A percentile compares a stretch with the other conserved stretches of the same genome.
These are phyloP conservation scores for Talaromyces sp. DNA, from an alignment of 2,329 filamentous ascomycete species.

Conservation along the genomic window DNA sequence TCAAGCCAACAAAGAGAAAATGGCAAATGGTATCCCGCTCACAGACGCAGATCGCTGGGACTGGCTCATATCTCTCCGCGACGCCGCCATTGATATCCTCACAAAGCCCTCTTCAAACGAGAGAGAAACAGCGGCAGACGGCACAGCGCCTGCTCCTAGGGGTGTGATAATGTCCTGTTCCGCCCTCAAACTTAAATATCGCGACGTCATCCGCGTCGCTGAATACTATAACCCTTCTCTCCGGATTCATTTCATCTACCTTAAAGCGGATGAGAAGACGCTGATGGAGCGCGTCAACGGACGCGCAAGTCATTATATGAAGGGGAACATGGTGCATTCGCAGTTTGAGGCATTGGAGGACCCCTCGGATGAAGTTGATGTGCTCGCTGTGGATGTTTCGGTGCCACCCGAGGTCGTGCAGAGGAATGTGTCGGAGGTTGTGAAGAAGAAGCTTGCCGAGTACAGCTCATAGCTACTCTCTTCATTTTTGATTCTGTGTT, in stretches of 20 bases:
- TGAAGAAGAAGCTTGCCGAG: conserved; percentile 54
- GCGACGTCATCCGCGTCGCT: conserved; percentile 81
- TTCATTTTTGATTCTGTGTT: not conserved
- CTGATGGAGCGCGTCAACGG: conserved; percentile 70
- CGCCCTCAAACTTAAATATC: conserved; percentile 93
- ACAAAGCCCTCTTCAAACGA: not conserved
- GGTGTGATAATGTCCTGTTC: conserved; percentile 96
- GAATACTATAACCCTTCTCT: conserved; percentile 70
- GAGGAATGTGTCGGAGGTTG: conserved; percentile 55
- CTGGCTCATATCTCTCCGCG: conserved; percentile 78
- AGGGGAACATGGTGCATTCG: conserved; percentile 88
- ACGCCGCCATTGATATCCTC: conserved; percentile 56
- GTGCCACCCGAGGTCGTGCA: conserved; percentile 56
- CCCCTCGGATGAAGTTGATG: conserved; percentile 70
- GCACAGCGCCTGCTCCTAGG: conserved; percentile 46
- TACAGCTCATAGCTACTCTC: conserved; percentile 24
- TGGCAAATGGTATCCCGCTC: conserved; percentile 76
- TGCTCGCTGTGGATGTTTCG: conserved; percentile 63
- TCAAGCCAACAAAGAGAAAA: conserved; percentile 80
- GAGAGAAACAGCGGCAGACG: conserved; percentile 23
- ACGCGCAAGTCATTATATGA: conserved; percentile 89
- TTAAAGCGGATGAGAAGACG: conserved; percentile 70
- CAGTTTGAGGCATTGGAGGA: conserved; percentile 87
- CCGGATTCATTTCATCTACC: conserved; percentile 89
- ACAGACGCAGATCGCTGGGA: conserved; percentile 96